These are phyloP conservation scores for Bruguiera parviflora DNA, from an alignment of 345 rosid genomes.

Conservation along the genomic window DNA sequence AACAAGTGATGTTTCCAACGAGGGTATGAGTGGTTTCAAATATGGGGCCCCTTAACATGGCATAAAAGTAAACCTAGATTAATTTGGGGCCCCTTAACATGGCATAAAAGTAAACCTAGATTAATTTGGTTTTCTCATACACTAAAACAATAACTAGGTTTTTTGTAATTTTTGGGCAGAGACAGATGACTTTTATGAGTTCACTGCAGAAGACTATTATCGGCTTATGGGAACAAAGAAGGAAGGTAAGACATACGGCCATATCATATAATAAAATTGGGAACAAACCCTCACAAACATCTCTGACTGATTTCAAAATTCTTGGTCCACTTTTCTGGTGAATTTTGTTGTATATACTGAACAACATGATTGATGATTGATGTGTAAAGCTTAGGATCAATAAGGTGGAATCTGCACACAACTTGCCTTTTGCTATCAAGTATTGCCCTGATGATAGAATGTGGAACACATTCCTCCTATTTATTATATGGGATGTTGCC, in stretches of 20 bases:
- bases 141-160: background rate
- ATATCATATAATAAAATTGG: background rate
- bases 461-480: too few species aligned
- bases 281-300: background rate
- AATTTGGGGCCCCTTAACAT: background rate
- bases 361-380: background rate
- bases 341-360: too few species aligned
- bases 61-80: constrained; percentile 2
- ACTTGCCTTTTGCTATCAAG: too few species aligned
- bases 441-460: too few species aligned
- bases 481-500: too few species aligned
- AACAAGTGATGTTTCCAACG: constrained; percentile 36
- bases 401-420: too few species aligned
- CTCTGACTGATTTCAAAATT: background rate
- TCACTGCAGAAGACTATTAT: constrained; percentile 74
- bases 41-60: background rate
- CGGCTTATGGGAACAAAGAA: constrained; percentile 56
- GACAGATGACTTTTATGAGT: constrained; percentile 86
- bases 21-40: constrained; percentile 33
- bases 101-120: constrained; percentile 1
- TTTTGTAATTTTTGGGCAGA: constrained; percentile 31
- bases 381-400: background rate
- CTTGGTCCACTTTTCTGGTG: background rate
- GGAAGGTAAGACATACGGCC: constrained; percentile 42
- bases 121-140: background rate